These are phyloP conservation scores for Hemisphaericaspora nanyangensis DNA, from an alignment of 805 yeast species.

Conservation along the genomic window DNA sequence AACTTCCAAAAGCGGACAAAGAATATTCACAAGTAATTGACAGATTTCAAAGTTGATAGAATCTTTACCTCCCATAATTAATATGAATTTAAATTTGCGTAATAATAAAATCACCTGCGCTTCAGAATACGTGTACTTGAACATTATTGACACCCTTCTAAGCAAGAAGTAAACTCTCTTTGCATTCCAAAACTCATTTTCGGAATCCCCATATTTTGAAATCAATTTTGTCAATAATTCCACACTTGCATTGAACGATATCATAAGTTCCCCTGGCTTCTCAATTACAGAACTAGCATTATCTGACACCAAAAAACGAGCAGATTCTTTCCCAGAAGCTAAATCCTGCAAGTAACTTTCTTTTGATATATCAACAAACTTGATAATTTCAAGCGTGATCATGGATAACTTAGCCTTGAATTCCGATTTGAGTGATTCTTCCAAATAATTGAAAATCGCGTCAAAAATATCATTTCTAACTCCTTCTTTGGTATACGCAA, in stretches of 20 bases:
- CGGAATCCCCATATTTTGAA: conserved; percentile 14
- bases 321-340: neutral
- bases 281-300: conserved; percentile 2
- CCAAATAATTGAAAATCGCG: conserved; percentile 11
- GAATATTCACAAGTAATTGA: conserved; percentile 13
- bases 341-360: conserved; percentile 13
- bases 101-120: conserved; percentile 21
- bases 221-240: conserved; percentile 23
- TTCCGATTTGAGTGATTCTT: conserved; percentile 18
- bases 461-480: conserved; percentile 28
- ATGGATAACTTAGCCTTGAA: conserved; percentile 23
- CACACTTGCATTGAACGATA: conserved; percentile 23
- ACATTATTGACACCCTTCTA: conserved; percentile 24
- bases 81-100: conserved; percentile 36
- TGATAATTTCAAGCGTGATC: conserved; percentile 34
- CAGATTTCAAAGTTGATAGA: conserved; percentile 14
- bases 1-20: conserved; percentile 17
- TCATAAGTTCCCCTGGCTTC: conserved; percentile 10
- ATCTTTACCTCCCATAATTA: conserved; percentile 10
- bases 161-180: conserved; percentile 33
- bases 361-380: conserved; percentile 36
- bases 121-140: conserved; percentile 16
- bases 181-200: conserved; percentile 30
- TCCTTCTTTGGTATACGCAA: conserved; percentile 41
- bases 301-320: neutral